phyloP scores from a whole-genome alignment of 2,329 filamentous ascomycete genomes.

The Colletotrichum chlorophyti region DNA sequence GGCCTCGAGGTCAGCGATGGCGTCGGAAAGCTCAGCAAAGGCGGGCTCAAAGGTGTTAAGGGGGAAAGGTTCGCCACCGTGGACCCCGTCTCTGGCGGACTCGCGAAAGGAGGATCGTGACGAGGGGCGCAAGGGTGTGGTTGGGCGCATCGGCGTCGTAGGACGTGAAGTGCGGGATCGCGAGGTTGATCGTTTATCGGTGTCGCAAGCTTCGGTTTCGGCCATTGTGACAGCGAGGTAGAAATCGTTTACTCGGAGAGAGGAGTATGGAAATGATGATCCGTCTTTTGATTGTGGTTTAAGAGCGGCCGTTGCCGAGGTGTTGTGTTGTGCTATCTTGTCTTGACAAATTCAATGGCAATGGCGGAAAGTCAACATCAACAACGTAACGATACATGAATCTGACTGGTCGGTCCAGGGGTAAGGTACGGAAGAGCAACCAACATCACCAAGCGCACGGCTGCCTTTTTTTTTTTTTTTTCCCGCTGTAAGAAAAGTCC shows the following conservation, averaged over 20 bases:
- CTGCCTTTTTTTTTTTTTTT: background rate
- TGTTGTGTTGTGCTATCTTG: background rate
- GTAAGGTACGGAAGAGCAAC: too few species aligned
- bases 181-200: slow-evolving; percentile 59
- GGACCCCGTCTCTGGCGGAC: slow-evolving; percentile 64
- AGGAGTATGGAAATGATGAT: background rate
- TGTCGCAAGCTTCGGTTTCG: slow-evolving; percentile 35
- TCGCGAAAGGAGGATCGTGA: slow-evolving; percentile 90
- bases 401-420: too few species aligned
- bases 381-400: too few species aligned
- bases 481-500: too few species aligned
- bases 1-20: slow-evolving; percentile 93
- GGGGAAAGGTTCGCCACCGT: slow-evolving; percentile 63
- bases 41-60: slow-evolving; percentile 86
- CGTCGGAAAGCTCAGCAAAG: slow-evolving; percentile 92
- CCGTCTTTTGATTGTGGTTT: background rate
- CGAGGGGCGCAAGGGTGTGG: slow-evolving; percentile 87
- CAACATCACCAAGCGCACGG: background rate
- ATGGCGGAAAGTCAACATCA: background rate
- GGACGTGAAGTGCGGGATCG: slow-evolving; percentile 75
- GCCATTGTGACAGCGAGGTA: slow-evolving; percentile 20
- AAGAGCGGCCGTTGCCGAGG: background rate
- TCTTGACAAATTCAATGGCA: background rate
- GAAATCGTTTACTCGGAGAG: too few species aligned
- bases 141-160: slow-evolving; percentile 90